A percentile compares a stretch with the other conserved stretches of the same genome.
phyloP scores from a whole-genome alignment of 441 rosid species.

The Syzygium syzygioides region DNA sequence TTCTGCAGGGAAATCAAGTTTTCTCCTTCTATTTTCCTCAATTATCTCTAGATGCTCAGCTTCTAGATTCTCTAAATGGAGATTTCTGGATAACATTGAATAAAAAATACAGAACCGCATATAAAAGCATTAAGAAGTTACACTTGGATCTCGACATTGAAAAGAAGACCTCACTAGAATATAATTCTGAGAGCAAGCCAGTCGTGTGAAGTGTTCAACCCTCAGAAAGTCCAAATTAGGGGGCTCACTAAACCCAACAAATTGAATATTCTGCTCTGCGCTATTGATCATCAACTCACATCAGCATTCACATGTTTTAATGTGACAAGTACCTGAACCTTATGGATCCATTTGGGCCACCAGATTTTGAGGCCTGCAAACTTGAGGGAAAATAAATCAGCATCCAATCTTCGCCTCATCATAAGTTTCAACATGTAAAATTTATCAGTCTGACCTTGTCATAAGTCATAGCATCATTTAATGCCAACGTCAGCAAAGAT shows the following conservation, averaged over 20 bases:
- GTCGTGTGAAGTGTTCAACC: neutral
- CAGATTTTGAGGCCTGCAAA: slow-evolving; percentile 79
- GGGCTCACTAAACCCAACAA: neutral
- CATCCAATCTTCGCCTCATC: neutral
- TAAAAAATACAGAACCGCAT: neutral
- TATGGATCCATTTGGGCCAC: slow-evolving; percentile 90
- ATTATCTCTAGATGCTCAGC: neutral
- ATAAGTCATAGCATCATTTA: slow-evolving; percentile 75
- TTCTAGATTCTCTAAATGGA: neutral
- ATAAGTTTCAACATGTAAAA: neutral
- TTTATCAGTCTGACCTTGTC: slow-evolving; percentile 62
- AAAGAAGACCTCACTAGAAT: neutral
- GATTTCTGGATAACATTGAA: neutral
- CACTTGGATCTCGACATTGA: neutral
- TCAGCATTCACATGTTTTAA: neutral
- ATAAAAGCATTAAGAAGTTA: neutral
- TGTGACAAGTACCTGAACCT: slow-evolving; percentile 58
- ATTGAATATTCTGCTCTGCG: neutral
- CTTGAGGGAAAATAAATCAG: neutral
- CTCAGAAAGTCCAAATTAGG: neutral
- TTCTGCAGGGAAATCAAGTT: neutral
- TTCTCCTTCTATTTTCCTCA: neutral
- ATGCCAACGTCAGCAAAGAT: slow-evolving; percentile 59
- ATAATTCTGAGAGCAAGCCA: neutral
- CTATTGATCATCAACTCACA: neutral